Percentiles rank a stretch among this genome's conserved stretches.
These are phyloP conservation scores for Nemania bipapillata DNA, from an alignment of 2,329 filamentous ascomycete species.

Conservation along the genomic window DNA sequence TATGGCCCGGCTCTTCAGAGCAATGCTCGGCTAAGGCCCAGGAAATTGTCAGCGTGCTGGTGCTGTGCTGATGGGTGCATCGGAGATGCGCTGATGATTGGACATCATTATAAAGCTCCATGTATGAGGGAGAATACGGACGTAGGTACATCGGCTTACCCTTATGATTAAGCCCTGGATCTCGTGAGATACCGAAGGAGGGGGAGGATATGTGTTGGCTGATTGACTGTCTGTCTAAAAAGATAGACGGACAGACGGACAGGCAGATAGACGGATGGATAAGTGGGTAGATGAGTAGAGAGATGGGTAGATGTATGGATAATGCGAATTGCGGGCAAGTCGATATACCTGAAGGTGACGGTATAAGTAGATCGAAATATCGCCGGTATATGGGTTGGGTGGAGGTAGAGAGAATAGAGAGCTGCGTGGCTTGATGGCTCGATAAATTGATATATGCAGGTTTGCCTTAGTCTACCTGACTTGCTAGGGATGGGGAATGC, in stretches of 20 bases:
- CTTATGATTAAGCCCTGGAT: constrained; percentile 15
- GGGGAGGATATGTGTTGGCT: too few species aligned
- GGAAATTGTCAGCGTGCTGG: constrained; percentile 4
- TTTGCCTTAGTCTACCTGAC: constrained; percentile 33
- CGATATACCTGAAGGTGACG: background rate
- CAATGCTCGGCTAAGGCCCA: background rate
- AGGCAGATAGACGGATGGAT: background rate
- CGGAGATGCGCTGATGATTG: constrained; percentile 35
- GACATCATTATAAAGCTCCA: constrained; percentile 12
- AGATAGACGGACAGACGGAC: background rate
- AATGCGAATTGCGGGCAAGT: background rate
- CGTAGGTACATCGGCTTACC: constrained; percentile 21
- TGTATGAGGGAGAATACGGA: too few species aligned
- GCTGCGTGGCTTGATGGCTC: background rate
- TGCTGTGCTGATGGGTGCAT: constrained; percentile 22
- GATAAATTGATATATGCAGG: constrained; percentile 8
- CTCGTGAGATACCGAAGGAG: background rate
- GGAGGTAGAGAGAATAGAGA: too few species aligned
- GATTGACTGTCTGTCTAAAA: constrained; percentile 14
- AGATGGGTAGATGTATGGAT: background rate
- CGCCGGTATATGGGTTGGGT: too few species aligned
- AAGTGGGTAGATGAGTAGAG: background rate
- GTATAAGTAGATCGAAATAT: too few species aligned
- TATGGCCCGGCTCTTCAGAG: constrained; percentile 15
- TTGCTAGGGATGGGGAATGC: constrained; percentile 1